phyloP scores from a whole-genome alignment of 108 stramenopile species.

The Pseudonitzschia multiseries region DNA sequence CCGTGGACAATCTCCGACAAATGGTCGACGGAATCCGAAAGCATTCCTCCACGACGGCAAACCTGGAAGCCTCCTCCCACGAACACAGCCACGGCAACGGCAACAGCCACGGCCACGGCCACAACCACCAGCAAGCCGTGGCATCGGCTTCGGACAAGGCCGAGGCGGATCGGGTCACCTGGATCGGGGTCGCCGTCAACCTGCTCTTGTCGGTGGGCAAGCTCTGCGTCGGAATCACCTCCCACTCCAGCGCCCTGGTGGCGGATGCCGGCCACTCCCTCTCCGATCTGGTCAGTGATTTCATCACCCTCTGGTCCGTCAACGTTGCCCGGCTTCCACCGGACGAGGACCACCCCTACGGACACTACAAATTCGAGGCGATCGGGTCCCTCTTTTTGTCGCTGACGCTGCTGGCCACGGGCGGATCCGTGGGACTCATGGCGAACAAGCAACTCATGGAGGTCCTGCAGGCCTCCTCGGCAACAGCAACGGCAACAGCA shows the following conservation, averaged over 20 bases:
- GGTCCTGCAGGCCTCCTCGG: conserved; percentile 32
- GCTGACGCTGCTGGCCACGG: conserved; percentile 86
- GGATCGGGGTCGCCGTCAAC: conserved; percentile 84
- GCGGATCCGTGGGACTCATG: conserved; percentile 79
- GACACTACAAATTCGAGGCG: conserved; percentile 96
- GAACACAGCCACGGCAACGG: background rate
- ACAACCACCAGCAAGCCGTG: conserved; percentile 34
- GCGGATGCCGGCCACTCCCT: conserved; percentile 96
- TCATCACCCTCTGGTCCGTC: conserved; percentile 92
- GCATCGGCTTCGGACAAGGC: conserved; percentile 54
- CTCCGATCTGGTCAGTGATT: conserved; percentile 89
- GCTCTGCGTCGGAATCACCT: conserved; percentile 70
- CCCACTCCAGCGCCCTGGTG: conserved; percentile 86
- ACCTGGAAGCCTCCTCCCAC: background rate
- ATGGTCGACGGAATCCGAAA: conserved; percentile 23
- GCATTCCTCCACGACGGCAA: conserved; percentile 35
- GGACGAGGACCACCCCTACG: conserved; percentile 94
- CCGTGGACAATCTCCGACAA: conserved; percentile 13
- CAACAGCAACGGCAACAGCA: conserved; percentile 36
- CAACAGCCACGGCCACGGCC: no score
- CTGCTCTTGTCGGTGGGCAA: conserved; percentile 76
- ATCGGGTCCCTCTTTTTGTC: conserved; percentile 91
- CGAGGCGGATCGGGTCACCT: conserved; percentile 85
- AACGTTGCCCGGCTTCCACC: conserved; percentile 82
- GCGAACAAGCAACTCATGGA: conserved; percentile 63